A percentile compares a stretch with the other conserved stretches of the same genome.
phyloP scores from a whole-genome alignment of 371 early-diverging fungal genomes.

The Dinochytrium kinnereticum region DNA sequence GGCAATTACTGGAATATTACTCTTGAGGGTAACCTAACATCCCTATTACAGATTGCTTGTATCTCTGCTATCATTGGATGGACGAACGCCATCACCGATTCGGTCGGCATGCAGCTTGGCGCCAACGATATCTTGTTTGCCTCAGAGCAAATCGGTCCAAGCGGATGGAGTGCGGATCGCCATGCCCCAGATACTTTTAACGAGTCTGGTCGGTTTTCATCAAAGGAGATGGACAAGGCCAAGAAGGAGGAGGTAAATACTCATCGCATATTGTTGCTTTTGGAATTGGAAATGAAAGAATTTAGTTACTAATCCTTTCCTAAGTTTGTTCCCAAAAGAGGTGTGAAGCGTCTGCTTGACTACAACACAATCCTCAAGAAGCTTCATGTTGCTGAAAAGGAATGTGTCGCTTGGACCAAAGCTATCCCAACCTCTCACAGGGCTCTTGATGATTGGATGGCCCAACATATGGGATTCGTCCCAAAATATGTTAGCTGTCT shows the following conservation, averaged over 20 bases:
- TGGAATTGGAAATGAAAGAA: too few species aligned
- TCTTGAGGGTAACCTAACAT: too few species aligned
- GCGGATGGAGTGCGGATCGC: slow-evolving; percentile 6
- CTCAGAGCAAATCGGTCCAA: neutral
- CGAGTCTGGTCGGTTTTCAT: neutral
- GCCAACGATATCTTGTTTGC: slow-evolving; percentile 19
- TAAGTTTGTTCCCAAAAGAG: neutral
- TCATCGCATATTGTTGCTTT: too few species aligned
- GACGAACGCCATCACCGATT: slow-evolving; percentile 16
- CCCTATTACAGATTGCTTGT: too few species aligned
- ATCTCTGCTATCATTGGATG: slow-evolving; percentile 5
- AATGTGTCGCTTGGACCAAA: neutral
- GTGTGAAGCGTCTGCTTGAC: neutral
- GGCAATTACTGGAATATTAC: too few species aligned
- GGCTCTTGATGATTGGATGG: neutral
- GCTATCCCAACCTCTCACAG: neutral
- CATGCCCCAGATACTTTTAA: slow-evolving; percentile 6
- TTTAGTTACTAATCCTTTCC: too few species aligned
- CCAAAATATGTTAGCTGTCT: slow-evolving; percentile 18
- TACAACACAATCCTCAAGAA: neutral
- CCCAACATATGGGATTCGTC: slow-evolving; percentile 5
- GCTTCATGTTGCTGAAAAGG: neutral
- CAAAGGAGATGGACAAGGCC: neutral
- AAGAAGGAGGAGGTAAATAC: neutral
- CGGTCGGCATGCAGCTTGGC: slow-evolving; percentile 5